Evolutionary conservation across 176 grass and related monocot genomes (phyloP), one percentile per base, ranked within the genome.

Genomic region (Carex littledalei): DNA sequence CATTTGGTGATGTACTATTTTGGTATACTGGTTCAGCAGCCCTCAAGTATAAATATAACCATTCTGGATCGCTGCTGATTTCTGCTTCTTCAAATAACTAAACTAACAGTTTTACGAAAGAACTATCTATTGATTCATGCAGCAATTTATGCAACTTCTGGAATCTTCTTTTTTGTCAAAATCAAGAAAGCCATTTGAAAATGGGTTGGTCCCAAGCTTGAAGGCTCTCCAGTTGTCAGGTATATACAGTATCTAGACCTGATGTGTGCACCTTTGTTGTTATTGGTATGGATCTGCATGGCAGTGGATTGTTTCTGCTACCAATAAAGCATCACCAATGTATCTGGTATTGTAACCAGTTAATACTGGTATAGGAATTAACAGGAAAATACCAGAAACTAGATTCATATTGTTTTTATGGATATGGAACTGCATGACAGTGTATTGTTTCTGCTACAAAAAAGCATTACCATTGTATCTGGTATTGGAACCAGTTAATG

Each of bases 81-180:
- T 15, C 21, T 76, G 26, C 47, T 76, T 24, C 43, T 76, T 53
- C 11, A 76, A 76, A 24, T 16, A 53, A 76, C 12, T 53, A 53
- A 52, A 53, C 9, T 3, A 24, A 52, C 18, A 76, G 21, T 6
- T 22, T 77, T 31, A 55, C 12, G 8, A 55, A 77, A 77, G 16
- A 5, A 71, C 8, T 43, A 61, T 67, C 39, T 53, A 13, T 67
- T 39, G 45, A 49, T 47, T 79, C 65, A 59, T 83, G 37, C 92
- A 98, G 95, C 85, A 85, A 80, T 93, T 98, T 88, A 64, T 98
- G 76, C 85, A 87, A 82, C 92, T 98, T 45, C 71, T 98, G 74
- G 68, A 34, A 75, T 88, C 67, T 80, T 91, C 89, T 76, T 98
- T 98, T 84, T 45, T 92, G 64, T 89, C 86, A 34, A 90, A 90